phyloP scores from a whole-genome alignment of 1,284 basidiomycete genomes.

The Cystobasidium pallidum region DNA sequence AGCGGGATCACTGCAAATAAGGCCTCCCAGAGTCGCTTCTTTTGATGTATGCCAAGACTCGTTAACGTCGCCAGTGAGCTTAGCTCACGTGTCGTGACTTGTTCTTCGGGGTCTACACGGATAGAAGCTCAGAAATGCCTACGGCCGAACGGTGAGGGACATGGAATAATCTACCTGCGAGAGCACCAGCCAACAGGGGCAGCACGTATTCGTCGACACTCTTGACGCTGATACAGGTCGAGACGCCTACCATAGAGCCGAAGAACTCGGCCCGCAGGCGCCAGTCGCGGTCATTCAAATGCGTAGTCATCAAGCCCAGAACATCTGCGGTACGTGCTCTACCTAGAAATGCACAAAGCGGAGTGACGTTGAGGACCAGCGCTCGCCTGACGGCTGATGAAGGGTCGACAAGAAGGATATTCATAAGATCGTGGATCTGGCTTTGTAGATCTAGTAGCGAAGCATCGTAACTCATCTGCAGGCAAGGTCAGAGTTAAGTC shows the following conservation, averaged over 20 bases:
- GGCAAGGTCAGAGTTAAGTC: not conserved
- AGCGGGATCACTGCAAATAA: slow-evolving; percentile 85
- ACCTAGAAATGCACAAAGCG: slow-evolving; percentile 90
- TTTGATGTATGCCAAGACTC: slow-evolving; percentile 82
- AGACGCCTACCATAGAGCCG: slow-evolving; percentile 92
- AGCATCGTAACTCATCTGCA: slow-evolving; percentile 75
- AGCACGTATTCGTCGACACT: slow-evolving; percentile 86
- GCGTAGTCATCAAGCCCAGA: slow-evolving; percentile 96
- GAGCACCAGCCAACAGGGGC: slow-evolving; percentile 90
- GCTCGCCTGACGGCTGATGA: slow-evolving; percentile 63
- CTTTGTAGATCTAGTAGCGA: slow-evolving; percentile 81
- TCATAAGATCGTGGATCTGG: slow-evolving; percentile 84
- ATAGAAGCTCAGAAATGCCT: not conserved
- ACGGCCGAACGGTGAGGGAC: not conserved
- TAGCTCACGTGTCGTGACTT: slow-evolving; percentile 85
- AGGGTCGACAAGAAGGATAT: slow-evolving; percentile 66
- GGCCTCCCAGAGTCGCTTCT: slow-evolving; percentile 91
- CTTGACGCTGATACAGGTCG: slow-evolving; percentile 82
- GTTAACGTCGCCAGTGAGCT: slow-evolving; percentile 80
- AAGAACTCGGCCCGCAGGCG: slow-evolving; percentile 87
- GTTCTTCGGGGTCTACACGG: slow-evolving; percentile 85
- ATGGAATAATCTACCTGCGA: slow-evolving; percentile 73
- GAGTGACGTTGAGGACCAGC: slow-evolving; percentile 73
- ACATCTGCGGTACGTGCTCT: slow-evolving; percentile 91
- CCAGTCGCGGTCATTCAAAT: slow-evolving; percentile 93